Percentiles rank a stretch among this genome's conserved stretches.
phyloP scores from a whole-genome alignment of 768 basidiomycete species.

The Russula olivacea region DNA sequence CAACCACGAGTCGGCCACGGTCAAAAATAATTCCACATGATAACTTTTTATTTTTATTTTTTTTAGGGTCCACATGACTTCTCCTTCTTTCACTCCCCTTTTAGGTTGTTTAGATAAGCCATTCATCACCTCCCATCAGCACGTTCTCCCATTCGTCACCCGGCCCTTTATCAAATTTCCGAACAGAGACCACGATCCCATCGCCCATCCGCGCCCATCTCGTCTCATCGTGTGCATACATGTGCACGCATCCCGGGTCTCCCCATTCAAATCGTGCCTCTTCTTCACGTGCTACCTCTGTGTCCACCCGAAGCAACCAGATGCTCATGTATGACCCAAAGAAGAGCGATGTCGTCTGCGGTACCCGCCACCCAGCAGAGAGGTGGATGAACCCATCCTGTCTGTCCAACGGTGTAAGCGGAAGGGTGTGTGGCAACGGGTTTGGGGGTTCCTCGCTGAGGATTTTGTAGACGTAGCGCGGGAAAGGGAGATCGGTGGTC shows the following conservation, averaged over 20 bases:
- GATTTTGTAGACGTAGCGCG: constrained; percentile 37
- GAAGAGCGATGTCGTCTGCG: constrained; percentile 37
- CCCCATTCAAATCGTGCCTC: constrained; percentile 30
- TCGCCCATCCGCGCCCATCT: constrained; percentile 17
- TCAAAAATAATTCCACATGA: no score
- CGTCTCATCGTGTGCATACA: constrained; percentile 14
- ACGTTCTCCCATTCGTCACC: constrained; percentile 6
- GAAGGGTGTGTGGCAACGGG: constrained; percentile 19
- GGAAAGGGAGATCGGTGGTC: constrained; percentile 14
- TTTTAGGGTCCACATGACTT: neutral
- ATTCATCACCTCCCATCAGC: neutral
- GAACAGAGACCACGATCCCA: constrained; percentile 9
- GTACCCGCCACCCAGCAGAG: constrained; percentile 37
- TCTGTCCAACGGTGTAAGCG: constrained; percentile 29
- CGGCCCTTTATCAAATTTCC: neutral
- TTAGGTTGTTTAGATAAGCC: neutral
- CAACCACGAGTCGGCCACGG: no score
- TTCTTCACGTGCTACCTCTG: constrained; percentile 24
- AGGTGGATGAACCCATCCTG: constrained; percentile 46
- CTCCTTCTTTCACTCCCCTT: neutral
- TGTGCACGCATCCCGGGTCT: constrained; percentile 24
- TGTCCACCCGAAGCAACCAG: constrained; percentile 29
- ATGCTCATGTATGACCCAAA: constrained; percentile 31
- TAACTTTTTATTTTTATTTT: no score
- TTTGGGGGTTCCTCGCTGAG: constrained; percentile 31